Percentiles rank a stretch among this genome's conserved stretches.
phyloP scores from a whole-genome alignment of 257 asterid genomes.

The Nicotiana sylvestris region DNA sequence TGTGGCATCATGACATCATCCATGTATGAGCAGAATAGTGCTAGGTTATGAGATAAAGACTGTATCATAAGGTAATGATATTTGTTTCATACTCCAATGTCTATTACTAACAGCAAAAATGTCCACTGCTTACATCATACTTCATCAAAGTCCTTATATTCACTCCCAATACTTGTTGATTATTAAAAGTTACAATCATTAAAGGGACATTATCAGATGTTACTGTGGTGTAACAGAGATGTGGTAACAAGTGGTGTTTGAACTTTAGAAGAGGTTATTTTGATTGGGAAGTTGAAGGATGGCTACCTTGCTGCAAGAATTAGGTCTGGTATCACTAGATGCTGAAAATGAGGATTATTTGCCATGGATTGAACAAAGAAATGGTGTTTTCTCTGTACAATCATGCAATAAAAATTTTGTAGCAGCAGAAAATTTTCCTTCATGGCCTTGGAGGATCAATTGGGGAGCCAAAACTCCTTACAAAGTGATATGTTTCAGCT shows the following conservation, averaged over 20 bases:
- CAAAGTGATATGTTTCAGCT: neutral
- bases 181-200: neutral
- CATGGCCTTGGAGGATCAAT: constrained; percentile 1
- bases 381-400: neutral
- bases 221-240: neutral
- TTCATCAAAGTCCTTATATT: neutral
- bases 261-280: neutral
- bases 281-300: neutral
- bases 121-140: neutral
- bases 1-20: neutral
- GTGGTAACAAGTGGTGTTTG: neutral
- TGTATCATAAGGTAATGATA: neutral
- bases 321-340: neutral
- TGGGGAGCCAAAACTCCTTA: neutral
- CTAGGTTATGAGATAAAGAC: neutral
- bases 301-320: neutral
- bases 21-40: neutral
- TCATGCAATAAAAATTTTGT: neutral
- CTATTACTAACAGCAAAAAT: neutral
- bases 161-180: neutral
- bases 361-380: neutral
- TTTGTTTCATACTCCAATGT: neutral
- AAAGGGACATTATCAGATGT: neutral
- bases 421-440: neutral
- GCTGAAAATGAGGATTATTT: neutral